Evolutionary conservation across 257 asterid genomes (phyloP).

Genomic region (Lavandula angustifolia): DNA sequence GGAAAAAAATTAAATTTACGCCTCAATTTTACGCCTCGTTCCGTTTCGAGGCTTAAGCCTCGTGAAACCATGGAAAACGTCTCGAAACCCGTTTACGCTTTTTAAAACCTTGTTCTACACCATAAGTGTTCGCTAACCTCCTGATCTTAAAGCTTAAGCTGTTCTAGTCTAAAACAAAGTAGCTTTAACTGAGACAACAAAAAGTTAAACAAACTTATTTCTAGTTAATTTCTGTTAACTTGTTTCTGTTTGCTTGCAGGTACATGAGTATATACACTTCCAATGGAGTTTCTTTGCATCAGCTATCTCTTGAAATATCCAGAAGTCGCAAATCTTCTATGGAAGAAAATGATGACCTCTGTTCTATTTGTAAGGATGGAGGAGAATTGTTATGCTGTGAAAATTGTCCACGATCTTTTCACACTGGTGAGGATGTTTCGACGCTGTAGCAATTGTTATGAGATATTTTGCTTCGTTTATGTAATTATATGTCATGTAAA

Average conservation of each 20-base stretch:
- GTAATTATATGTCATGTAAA: not conserved
- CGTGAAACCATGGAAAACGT: too few relatives aligned
- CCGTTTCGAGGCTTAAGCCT: too few relatives aligned
- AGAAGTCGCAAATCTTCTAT: slow-evolving; percentile 43
- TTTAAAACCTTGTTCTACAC: too few relatives aligned
- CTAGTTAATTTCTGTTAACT: slow-evolving; percentile 25
- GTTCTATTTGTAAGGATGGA: slow-evolving; percentile 73
- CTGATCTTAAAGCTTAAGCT: slow-evolving; percentile 2
- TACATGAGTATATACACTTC: slow-evolving; percentile 78
- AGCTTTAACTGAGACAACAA: slow-evolving; percentile 9
- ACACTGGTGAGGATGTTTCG: slow-evolving; percentile 50
- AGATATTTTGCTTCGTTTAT: not conserved
- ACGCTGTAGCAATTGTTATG: not conserved
- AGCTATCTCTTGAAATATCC: slow-evolving; percentile 61
- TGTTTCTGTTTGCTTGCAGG: slow-evolving; percentile 49
- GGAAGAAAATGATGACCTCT: slow-evolving; percentile 82
- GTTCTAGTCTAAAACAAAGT: not conserved
- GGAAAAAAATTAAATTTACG: too few relatives aligned
- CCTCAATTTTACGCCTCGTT: too few relatives aligned
- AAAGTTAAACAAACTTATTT: slow-evolving; percentile 12
- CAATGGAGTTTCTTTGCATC: slow-evolving; percentile 77
- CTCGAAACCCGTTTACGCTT: too few relatives aligned
- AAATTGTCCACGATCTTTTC: slow-evolving; percentile 88
- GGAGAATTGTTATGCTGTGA: slow-evolving; percentile 89
- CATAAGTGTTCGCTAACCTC: not conserved